A percentile compares a stretch with the other conserved stretches of the same genome.
phyloP scores from a whole-genome alignment of 768 basidiomycete species.

The Tricholoma flavovirens region DNA sequence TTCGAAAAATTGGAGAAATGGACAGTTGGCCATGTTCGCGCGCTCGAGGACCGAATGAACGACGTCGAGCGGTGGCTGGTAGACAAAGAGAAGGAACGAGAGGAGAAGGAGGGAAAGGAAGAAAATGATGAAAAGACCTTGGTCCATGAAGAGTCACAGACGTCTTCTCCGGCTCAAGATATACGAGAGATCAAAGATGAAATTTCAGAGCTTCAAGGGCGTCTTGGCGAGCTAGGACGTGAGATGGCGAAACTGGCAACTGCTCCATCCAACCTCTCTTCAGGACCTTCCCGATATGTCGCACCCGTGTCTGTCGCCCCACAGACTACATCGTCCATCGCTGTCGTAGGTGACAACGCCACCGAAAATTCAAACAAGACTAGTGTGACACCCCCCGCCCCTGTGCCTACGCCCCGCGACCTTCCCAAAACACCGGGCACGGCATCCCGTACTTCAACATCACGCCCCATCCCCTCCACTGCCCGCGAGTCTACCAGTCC shows the following conservation, averaged over 20 bases:
- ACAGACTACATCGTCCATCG: slow-evolving; percentile 42
- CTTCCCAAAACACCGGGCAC: slow-evolving; percentile 11
- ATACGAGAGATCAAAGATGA: slow-evolving; percentile 60
- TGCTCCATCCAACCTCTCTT: slow-evolving; percentile 42
- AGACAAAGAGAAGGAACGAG: slow-evolving; percentile 72
- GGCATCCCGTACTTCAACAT: slow-evolving; percentile 23
- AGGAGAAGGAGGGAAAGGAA: slow-evolving; percentile 16
- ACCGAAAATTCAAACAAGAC: neutral
- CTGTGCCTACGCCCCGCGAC: neutral
- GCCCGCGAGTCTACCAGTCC: slow-evolving; percentile 62
- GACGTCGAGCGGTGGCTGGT: slow-evolving; percentile 90
- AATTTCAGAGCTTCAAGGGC: slow-evolving; percentile 65
- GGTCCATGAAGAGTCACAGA: slow-evolving; percentile 13
- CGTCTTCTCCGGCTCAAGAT: slow-evolving; percentile 29
- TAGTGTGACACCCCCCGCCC: neutral
- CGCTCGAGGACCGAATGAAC: slow-evolving; percentile 86
- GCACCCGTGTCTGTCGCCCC: slow-evolving; percentile 41
- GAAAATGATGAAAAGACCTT: neutral
- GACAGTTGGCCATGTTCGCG: slow-evolving; percentile 84
- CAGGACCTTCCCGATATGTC: slow-evolving; percentile 43
- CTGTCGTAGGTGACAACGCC: slow-evolving; percentile 21
- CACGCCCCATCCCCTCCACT: slow-evolving; percentile 37
- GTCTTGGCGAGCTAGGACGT: slow-evolving; percentile 67
- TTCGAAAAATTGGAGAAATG: slow-evolving; percentile 90
- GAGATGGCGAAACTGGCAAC: slow-evolving; percentile 74